Base-by-base conservation (phyloP, 2,329 filamentous ascomycete genomes). In the Diaporthe aspalathi region DNA sequence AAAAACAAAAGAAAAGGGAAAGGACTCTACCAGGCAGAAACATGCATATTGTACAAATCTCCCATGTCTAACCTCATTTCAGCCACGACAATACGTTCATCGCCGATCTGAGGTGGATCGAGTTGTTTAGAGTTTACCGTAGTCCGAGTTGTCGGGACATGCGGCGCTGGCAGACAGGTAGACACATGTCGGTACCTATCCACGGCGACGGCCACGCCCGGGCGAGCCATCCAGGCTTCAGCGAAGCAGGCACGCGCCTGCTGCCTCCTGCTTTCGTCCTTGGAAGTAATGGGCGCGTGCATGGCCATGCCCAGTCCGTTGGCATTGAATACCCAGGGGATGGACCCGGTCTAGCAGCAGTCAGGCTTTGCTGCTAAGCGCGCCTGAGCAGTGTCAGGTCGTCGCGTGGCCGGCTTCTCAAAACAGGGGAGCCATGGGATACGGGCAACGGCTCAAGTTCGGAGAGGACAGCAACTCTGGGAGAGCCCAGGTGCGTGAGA, bases 31-130 rank as follows among this genome's bases (percentile, higher is more conserved):
- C 3, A 38, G n/a, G 49, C n/a, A 38, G 29, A 16, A 50, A 35
- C 32, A 50, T 65, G 60, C 60, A 50, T 65, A 65, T 65, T 65
- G 29, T 9, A 38, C 60, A 50, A 65, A 65, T 65, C 14, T 65
- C 60, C 60, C 60, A 65, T 50, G 29, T 49, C 29, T 27, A 29
- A 11, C 27, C 22, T 35, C 29, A 24, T 22, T 50, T 38, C 50
- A 50, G 29, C 29, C 27, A 32, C 16, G n/a, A 50, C 20, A 50
- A 50, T 24, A 45, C 20, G 60, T 24, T 20, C 60, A 65, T 65
- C 60, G 60, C 12, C 60, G 60, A 65, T 63, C 20, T 17, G 8
- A 38, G 35, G 8, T 6, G 6, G n/a, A n/a, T 14, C 60, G 20
- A 38, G 20, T 11, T 22, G 11, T 63, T 63, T 65, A 65, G 60